A percentile compares a stretch with the other conserved stretches of the same genome.
Conservation (phyloP, 345 rosid genomes). For the Heritiera fomes region DNA sequence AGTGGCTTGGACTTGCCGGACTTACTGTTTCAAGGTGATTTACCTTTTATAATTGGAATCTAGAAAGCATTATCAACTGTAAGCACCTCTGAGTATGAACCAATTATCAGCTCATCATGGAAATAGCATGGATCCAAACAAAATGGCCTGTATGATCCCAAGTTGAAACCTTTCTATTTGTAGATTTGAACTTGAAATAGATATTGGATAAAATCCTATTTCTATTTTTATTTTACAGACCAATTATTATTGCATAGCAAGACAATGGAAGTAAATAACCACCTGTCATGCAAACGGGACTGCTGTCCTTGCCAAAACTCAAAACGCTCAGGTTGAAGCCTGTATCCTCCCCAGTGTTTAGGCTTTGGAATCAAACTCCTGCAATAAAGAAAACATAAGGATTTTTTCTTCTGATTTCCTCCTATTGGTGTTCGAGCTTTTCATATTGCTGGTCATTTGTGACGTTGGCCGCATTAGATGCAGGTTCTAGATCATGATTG, state of each 20-base stretch:
- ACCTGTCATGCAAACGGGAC: conserved; percentile 61
- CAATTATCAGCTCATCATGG: background rate
- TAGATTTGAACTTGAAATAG: background rate
- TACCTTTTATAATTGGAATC: background rate
- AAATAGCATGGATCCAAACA: background rate
- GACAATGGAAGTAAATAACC: background rate
- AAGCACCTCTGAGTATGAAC: background rate
- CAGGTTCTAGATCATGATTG: conserved; percentile 23
- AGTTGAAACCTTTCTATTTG: background rate
- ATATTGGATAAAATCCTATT: background rate
- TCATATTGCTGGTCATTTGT: background rate
- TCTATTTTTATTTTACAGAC: background rate
- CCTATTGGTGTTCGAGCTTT: background rate
- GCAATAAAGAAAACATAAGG: conserved; percentile 31
- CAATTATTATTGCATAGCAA: background rate
- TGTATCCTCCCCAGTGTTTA: conserved; percentile 87
- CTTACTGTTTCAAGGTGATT: background rate
- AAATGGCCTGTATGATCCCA: background rate
- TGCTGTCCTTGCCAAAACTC: conserved; percentile 98
- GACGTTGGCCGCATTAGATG: background rate
- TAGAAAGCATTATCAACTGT: background rate
- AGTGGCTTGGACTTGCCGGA: background rate
- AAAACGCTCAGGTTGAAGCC: conserved; percentile 75
- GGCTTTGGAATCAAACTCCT: conserved; percentile 90
- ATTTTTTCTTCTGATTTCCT: conserved; percentile 1